Evolutionary conservation across 2,329 filamentous ascomycete species (phyloP), one percentile per base, ranked within the genome.

Genomic region (Bipolaris victoriae): DNA sequence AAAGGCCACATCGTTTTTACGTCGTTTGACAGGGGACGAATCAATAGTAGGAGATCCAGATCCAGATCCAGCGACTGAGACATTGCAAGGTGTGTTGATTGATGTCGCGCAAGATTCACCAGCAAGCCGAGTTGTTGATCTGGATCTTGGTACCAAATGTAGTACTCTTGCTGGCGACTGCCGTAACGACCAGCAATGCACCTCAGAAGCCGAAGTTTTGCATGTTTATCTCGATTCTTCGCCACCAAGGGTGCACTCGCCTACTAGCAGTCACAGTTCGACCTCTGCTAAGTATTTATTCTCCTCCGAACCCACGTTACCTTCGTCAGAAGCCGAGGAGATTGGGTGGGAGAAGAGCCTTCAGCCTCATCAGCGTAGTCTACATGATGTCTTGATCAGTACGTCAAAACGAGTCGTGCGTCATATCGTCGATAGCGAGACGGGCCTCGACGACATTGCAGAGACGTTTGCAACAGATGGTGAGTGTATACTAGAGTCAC

Each of bases 341-440:
- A 63, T 76, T 35, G 68, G 72, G 29, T 80, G 79, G 78, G 74
- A 77, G 43, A 64, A 67, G 3, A 69, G 66, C 13, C 68, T 81
- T 0, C 60, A 73, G 36, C 71, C 77, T 11, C 73, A 80, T 37
- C 79, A 81, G 49, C 70, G 70, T 29, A 66, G 68, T 36, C 57
- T 81, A 5, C 70, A 76, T 37, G 74, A 78, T 15, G 67, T 74
- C 35, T 64, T 81, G 22, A 66, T 77, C 20, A 70, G 71, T n/a
- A 71, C 78, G 3, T 76, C 77, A 3, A 68, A 82, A 71, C 72
- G 72, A 16, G 74, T 84, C 9, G 64, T 80, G 7, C 76, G 68
- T 1, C 77, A 82, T 53, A 74, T 85, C 16, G 72, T 81, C 7
- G 75, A 79, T n/a, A 76, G 79, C 43, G 81, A 83, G 62, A 74